Evolutionary conservation across 2,329 filamentous ascomycete species (phyloP), one percentile per base, ranked within the genome.

Genomic region (Verticillium klebahnii): DNA sequence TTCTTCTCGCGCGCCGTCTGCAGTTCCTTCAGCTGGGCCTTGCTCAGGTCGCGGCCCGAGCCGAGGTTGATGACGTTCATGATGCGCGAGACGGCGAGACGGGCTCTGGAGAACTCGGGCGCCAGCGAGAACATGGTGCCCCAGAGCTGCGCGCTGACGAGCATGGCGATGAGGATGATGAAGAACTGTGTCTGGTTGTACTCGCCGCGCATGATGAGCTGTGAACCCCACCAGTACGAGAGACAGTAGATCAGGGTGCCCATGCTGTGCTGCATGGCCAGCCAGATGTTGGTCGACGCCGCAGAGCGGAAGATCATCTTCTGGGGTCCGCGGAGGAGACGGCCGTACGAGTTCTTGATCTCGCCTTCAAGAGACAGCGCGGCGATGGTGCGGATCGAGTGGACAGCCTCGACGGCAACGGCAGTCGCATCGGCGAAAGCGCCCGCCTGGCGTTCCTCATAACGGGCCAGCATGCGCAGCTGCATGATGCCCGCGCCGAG

Each of bases 161-260:
- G 77, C 57, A 90, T 79, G 0, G 86, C 81, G 4, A 85, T 79
- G 2, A 88, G 77, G 6, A 89, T 84, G 65, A 88, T 86, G 67
- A 89, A 82, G 73, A 89, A 89, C 3, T 84, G 81, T 31, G 84
- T 83, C 17, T 77, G 79, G 6, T 71, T 70, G 67, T 87, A 87
- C 56, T 82, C 75, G 2, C 86, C 85, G 15, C 77, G 77, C 36
- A 85, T 76, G 61, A 89, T 85, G 67, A 85, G 82, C 68, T 83
- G 85, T 0, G 85, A 77, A 15, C 87, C 86, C 86, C 86, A 89
- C 85, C 86, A 89, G 69, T 88, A 89, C 0, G 86, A 85, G 34
- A 89, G 77, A 0, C 85, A 83, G 67, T 89, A 86, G 8, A 88
- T 80, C 56, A 86, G 80, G 64, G 84, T 86, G 25, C 83, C 80